These are phyloP conservation scores for Trichoderma hamatum DNA, from an alignment of 2,329 filamentous ascomycete species.

Conservation along the genomic window DNA sequence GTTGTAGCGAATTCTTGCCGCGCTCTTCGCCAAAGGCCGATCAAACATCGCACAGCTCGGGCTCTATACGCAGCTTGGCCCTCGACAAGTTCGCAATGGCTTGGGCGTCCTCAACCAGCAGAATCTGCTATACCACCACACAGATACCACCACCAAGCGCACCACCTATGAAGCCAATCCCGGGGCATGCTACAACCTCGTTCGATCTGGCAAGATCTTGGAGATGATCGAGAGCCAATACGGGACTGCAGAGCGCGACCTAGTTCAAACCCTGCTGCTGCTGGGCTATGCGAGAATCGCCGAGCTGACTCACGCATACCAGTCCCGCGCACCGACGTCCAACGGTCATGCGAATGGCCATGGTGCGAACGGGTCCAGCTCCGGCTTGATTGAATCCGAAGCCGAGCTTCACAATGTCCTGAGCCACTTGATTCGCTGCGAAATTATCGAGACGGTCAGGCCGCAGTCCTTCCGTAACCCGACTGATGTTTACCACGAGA, in stretches of 20 bases:
- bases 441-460: slow-evolving; percentile 68
- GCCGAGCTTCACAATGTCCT: slow-evolving; percentile 55
- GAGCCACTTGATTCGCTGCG: slow-evolving; percentile 61
- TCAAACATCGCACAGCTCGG: slow-evolving; percentile 70
- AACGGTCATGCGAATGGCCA: slow-evolving; percentile 38
- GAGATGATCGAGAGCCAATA: slow-evolving; percentile 73
- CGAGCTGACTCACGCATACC: slow-evolving; percentile 69
- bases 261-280: slow-evolving; percentile 74
- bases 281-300: slow-evolving; percentile 76
- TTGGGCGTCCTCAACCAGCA: slow-evolving; percentile 86
- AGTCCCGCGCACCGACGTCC: slow-evolving; percentile 41
- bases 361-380: slow-evolving; percentile 30
- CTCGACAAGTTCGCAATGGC: slow-evolving; percentile 77
- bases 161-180: slow-evolving; percentile 86
- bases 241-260: slow-evolving; percentile 71
- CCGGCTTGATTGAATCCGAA: slow-evolving; percentile 48
- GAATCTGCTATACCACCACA: slow-evolving; percentile 77
- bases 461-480: slow-evolving; percentile 61
- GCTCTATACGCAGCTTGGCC: slow-evolving; percentile 71
- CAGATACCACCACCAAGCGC: slow-evolving; percentile 61
- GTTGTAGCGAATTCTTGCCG: slow-evolving; percentile 77
- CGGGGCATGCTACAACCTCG: slow-evolving; percentile 76
- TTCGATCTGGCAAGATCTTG: slow-evolving; percentile 80
- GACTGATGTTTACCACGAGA: slow-evolving; percentile 61
- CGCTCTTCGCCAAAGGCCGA: slow-evolving; percentile 77